Percentiles rank a stretch among this genome's conserved stretches.
Conservation (phyloP, 805 yeast species). For the Yarrowia sp. region DNA sequence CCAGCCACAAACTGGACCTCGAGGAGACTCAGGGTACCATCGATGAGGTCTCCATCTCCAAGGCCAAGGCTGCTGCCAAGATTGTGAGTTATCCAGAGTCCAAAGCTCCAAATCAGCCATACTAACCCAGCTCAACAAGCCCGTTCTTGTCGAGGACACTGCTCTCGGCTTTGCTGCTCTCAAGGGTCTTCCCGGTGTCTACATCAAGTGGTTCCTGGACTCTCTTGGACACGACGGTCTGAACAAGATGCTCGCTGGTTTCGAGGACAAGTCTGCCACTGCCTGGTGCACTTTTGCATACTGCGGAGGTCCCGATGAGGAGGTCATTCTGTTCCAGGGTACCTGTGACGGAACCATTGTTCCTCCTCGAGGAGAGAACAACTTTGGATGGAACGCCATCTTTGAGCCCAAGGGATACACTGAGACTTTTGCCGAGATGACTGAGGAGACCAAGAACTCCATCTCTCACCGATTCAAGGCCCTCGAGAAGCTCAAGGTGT, state of each 20-base stretch:
- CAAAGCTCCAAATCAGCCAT: no score
- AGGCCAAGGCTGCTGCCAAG: conserved; percentile 70
- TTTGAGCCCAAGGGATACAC: conserved; percentile 78
- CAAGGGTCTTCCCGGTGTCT: conserved; percentile 90
- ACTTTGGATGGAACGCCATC: conserved; percentile 93
- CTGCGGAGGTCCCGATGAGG: conserved; percentile 74
- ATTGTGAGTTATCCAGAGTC: conserved; percentile 38
- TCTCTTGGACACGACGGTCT: conserved; percentile 73
- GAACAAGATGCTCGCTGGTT: conserved; percentile 73
- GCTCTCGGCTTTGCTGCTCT: conserved; percentile 80
- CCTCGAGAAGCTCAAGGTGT: conserved; percentile 64
- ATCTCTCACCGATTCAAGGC: conserved; percentile 90
- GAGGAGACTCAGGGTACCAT: conserved; percentile 90
- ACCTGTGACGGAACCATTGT: conserved; percentile 79
- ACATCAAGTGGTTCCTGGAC: conserved; percentile 86
- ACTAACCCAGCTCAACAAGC: conserved; percentile 52
- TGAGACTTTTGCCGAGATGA: conserved; percentile 88
- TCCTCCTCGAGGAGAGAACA: conserved; percentile 67
- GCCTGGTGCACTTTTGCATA: conserved; percentile 93
- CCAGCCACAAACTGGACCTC: conserved; percentile 69
- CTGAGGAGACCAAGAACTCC: conserved; percentile 66
- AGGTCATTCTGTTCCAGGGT: conserved; percentile 81
- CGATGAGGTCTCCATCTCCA: conserved; percentile 75
- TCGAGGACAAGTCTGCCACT: conserved; percentile 77
- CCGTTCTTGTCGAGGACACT: conserved; percentile 94